These are phyloP conservation scores for Saccharomyces hybrid DNA, from an alignment of 1,139 yeast species.

Conservation along the genomic window DNA sequence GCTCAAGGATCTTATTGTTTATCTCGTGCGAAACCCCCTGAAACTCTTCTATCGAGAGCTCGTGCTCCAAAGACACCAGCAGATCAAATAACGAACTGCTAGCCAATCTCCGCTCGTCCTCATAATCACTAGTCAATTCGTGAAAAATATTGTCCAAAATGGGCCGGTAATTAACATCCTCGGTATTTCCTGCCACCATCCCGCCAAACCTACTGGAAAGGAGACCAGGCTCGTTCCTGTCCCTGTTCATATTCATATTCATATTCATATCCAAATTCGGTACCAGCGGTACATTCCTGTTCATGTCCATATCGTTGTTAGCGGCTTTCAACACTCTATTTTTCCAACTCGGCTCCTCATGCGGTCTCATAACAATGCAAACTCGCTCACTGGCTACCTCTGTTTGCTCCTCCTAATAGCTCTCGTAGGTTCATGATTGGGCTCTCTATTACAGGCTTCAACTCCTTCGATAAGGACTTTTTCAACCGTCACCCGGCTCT, in stretches of 20 bases:
- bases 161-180: neutral
- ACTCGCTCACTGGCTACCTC: neutral
- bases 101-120: conserved; percentile 48
- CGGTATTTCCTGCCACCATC: neutral
- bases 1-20: conserved; percentile 78
- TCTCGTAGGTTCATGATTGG: neutral
- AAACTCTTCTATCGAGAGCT: conserved; percentile 68
- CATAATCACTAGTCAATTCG: conserved; percentile 24
- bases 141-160: conserved; percentile 14
- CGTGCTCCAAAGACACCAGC: conserved; percentile 64
- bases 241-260: neutral
- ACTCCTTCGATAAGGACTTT: neutral
- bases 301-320: neutral
- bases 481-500: neutral
- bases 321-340: neutral
- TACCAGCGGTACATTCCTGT: neutral
- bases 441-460: neutral
- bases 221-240: neutral
- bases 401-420: neutral
- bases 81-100: conserved; percentile 63
- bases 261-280: neutral
- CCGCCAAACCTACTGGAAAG: neutral
- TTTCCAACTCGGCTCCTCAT: neutral
- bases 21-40: conserved; percentile 76
- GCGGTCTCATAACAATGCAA: neutral